phyloP scores from a whole-genome alignment of 768 basidiomycete genomes.

The Sistotremastrum suecicum region DNA sequence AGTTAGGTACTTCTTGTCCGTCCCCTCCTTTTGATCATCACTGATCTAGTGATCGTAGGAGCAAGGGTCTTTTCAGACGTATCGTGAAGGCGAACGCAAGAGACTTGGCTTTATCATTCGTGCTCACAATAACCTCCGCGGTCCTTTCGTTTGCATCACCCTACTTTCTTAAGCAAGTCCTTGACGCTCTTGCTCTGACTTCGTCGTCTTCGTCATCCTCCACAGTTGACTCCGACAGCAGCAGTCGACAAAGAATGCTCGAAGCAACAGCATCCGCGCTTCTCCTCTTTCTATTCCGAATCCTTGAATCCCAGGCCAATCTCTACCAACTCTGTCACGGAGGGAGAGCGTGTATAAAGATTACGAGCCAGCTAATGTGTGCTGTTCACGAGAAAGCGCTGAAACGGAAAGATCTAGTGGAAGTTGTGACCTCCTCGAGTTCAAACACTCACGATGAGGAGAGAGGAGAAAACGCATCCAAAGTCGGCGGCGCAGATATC shows the following conservation, averaged over 20 bases:
- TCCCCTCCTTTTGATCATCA: too few species aligned
- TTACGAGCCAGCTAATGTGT: constrained; percentile 70
- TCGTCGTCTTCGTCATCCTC: too few species aligned
- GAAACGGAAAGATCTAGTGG: constrained; percentile 71
- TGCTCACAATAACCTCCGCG: constrained; percentile 53
- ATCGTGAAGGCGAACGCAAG: too few species aligned
- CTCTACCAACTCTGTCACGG: constrained; percentile 70
- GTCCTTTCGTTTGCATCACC: constrained; percentile 68
- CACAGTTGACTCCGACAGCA: too few species aligned
- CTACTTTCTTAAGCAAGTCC: constrained; percentile 57
- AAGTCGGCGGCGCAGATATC: constrained; percentile 56
- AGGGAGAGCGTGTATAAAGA: constrained; percentile 57
- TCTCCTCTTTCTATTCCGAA: constrained; percentile 49
- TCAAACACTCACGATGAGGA: constrained; percentile 27
- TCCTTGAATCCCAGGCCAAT: constrained; percentile 52
- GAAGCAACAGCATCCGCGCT: constrained; percentile 29
- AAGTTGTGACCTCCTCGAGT: constrained; percentile 36
- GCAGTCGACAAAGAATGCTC: constrained; percentile 27
- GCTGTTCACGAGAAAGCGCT: constrained; percentile 82
- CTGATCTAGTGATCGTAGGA: too few species aligned
- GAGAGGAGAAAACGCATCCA: constrained; percentile 11
- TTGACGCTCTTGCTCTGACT: too few species aligned
- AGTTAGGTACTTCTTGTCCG: constrained; percentile 5
- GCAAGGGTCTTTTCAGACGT: too few species aligned
- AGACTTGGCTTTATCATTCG: constrained; percentile 15